Evolutionary conservation across 2,329 filamentous ascomycete genomes (phyloP), one percentile per base, ranked within the genome.

Genomic region (Sarocladium brachiariae): DNA sequence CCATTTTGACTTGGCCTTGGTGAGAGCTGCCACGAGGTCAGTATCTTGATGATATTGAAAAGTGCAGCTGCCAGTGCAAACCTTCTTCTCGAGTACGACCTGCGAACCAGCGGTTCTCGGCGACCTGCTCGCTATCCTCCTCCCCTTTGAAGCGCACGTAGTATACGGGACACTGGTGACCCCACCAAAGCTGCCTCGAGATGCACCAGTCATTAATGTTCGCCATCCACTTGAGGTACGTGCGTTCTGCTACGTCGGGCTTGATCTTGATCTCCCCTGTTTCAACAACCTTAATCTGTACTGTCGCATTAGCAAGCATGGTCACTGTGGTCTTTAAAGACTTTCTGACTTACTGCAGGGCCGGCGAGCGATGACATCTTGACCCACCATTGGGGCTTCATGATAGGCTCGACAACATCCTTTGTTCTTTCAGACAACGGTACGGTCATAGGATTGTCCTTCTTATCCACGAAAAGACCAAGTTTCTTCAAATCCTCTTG

Each of bases 341-440:
- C 13, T 81, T 56, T 83, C 34, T 8, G 7, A n/a, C 34, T 23
- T 21, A 39, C 37, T 14, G 37, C 37, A 19, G 4, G 5, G 7
- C 78, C 2, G 86, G 86, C 61, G 95, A 73, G 31, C 81, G 79
- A 57, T 83, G 77, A 39, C 88, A 95, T 95, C 61, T 78, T 83
- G 81, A 95, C 89, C 88, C 89, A 95, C 89, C 90, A 95, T 66
- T 95, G 89, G 4, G 89, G 89, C 73, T 93, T 95, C 70, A 95
- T 76, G 35, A 92, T 71, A 2, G 89, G 89, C 69, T 95, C 89
- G 57, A 95, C 90, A 43, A 92, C 76, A 65, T 95, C 89, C 68
- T 89, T 90, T 34, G 86, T 88, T 68, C 88, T 89, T 43, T 77
- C 74, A 65, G 87, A 95, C 5, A 89, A 71, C 3, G 88, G 88